These are phyloP conservation scores for Umbellularia californica DNA, from an alignment of 164 flowering plant species.

Conservation along the genomic window DNA sequence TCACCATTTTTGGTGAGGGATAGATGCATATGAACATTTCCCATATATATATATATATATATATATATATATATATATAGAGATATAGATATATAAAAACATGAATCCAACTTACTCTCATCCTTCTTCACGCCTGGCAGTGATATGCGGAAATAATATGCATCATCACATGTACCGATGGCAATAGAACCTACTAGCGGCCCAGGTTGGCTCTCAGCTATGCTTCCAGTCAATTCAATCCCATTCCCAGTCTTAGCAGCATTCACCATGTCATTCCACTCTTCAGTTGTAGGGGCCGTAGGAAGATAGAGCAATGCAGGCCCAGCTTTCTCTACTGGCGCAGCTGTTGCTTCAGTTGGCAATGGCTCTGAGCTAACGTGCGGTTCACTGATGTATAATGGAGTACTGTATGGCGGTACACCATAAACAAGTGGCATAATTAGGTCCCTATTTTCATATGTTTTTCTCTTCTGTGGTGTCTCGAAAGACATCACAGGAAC, in stretches of 20 bases:
- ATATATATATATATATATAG: too few species aligned
- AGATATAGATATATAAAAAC: too few species aligned
- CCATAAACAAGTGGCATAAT: too few species aligned
- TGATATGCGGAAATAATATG: conserved; percentile 60
- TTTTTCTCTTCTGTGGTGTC: too few species aligned
- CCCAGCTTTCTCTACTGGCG: neutral
- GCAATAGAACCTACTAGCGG: conserved; percentile 54
- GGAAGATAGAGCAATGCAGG: conserved; percentile 51
- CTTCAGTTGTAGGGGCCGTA: conserved; percentile 38
- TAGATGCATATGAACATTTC: too few species aligned
- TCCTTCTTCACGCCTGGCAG: conserved; percentile 75
- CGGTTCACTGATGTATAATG: too few species aligned
- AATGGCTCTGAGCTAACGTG: too few species aligned
- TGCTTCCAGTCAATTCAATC: conserved; percentile 53
- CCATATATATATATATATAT: too few species aligned
- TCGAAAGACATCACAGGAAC: neutral
- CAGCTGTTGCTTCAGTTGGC: neutral
- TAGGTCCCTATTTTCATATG: too few species aligned
- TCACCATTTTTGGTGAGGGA: too few species aligned
- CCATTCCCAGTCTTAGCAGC: conserved; percentile 31
- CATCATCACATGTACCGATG: conserved; percentile 56
- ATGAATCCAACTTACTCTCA: conserved; percentile 44
- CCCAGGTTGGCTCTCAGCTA: conserved; percentile 50
- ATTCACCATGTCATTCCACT: conserved; percentile 34
- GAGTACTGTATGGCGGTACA: too few species aligned